Percentiles rank a stretch among this genome's conserved stretches.
phyloP scores from a whole-genome alignment of 2,329 filamentous ascomycete genomes.

The Aureobasidium sp. region DNA sequence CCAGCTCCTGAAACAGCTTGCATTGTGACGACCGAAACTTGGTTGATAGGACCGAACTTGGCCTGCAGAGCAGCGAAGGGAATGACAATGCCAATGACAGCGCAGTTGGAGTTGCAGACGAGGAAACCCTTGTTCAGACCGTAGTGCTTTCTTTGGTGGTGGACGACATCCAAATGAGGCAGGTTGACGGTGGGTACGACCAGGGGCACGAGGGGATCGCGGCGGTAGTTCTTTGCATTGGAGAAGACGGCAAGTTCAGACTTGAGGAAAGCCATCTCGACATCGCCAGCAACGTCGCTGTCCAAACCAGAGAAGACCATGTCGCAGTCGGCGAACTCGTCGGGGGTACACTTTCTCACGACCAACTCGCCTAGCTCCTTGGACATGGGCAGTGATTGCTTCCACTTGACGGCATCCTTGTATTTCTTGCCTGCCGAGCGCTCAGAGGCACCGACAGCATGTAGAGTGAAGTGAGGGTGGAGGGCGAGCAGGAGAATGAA shows the following conservation, averaged over 20 bases:
- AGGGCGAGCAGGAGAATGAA: slow-evolving; percentile 88
- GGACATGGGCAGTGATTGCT: slow-evolving; percentile 79
- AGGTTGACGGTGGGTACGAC: slow-evolving; percentile 95
- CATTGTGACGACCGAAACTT: slow-evolving; percentile 84
- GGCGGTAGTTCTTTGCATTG: slow-evolving; percentile 95
- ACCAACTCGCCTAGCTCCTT: slow-evolving; percentile 68
- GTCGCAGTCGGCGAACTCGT: slow-evolving; percentile 82
- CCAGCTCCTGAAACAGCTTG: slow-evolving; percentile 92
- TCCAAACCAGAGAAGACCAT: slow-evolving; percentile 90
- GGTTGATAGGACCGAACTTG: slow-evolving; percentile 69
- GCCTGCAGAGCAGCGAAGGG: slow-evolving; percentile 86
- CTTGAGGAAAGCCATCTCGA: slow-evolving; percentile 88
- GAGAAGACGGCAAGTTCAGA: slow-evolving; percentile 89
- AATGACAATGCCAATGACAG: slow-evolving; percentile 91
- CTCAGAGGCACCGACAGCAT: slow-evolving; percentile 82
- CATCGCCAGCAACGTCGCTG: slow-evolving; percentile 83
- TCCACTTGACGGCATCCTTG: slow-evolving; percentile 90
- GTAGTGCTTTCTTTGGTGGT: slow-evolving; percentile 73
- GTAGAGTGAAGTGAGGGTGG: slow-evolving; percentile 79
- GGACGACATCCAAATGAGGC: slow-evolving; percentile 75
- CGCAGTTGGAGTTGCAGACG: slow-evolving; percentile 97
- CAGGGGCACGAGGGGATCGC: slow-evolving; percentile 81
- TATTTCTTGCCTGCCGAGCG: slow-evolving; percentile 90
- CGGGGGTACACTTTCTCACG: slow-evolving; percentile 75
- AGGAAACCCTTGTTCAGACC: slow-evolving; percentile 77